These are phyloP conservation scores for Lactarius hengduanensis DNA, from an alignment of 768 basidiomycete species.

Conservation along the genomic window DNA sequence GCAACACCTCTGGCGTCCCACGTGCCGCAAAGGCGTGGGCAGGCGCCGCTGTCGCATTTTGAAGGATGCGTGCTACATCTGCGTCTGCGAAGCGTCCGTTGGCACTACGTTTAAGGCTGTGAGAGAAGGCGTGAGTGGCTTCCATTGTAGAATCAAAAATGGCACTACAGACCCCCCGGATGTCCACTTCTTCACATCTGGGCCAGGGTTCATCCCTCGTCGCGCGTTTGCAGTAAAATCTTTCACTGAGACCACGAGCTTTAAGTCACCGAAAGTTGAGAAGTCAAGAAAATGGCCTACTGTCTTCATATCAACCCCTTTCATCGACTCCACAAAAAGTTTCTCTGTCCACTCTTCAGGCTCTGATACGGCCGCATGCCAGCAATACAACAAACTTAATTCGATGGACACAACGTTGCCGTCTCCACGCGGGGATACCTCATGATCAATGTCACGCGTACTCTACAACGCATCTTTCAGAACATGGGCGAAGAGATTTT, in stretches of 20 bases:
- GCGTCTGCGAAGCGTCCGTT: constrained; percentile 54
- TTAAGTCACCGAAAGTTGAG: constrained; percentile 14
- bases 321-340: constrained; percentile 7
- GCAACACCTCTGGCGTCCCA: constrained; percentile 64
- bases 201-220: constrained; percentile 32
- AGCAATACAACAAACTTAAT: constrained; percentile 57
- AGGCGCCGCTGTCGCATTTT: constrained; percentile 54
- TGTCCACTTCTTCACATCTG: constrained; percentile 33
- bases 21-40: constrained; percentile 68
- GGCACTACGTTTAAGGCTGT: constrained; percentile 34
- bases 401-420: constrained; percentile 78
- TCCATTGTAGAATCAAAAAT: background rate
- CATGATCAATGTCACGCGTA: constrained; percentile 51
- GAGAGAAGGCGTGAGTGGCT: background rate
- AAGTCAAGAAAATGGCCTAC: constrained; percentile 1
- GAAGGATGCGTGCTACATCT: constrained; percentile 61
- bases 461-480: constrained; percentile 36
- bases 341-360: constrained; percentile 12
- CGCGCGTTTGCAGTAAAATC: constrained; percentile 29
- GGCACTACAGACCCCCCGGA: constrained; percentile 28
- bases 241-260: constrained; percentile 36
- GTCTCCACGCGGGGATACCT: constrained; percentile 58
- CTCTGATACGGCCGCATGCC: constrained; percentile 29
- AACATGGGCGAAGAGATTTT: background rate
- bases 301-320: constrained; percentile 8